Percentiles rank a stretch among this genome's conserved stretches.
Evolutionary conservation across 73 alveolate genomes (phyloP).

Genomic region (Stentor roeselii): DNA sequence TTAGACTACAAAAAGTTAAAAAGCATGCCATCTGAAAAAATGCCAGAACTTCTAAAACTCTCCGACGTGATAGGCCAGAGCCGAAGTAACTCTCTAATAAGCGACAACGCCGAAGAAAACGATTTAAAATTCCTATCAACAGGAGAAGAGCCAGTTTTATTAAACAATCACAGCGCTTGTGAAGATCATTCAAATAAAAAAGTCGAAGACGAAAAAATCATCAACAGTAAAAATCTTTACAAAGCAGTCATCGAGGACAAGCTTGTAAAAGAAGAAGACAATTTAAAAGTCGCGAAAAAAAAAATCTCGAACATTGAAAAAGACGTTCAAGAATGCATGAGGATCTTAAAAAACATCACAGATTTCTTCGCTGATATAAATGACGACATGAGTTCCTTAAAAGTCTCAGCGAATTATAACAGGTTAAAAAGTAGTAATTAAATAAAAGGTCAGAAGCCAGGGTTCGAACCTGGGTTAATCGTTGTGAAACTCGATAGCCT

Average conservation of each 20-base stretch:
- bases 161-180: neutral
- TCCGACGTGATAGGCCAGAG: neutral
- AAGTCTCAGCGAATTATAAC: neutral
- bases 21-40: neutral
- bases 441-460: neutral
- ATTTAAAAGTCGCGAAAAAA: neutral
- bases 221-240: too few relatives aligned
- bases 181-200: neutral
- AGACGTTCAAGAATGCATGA: neutral
- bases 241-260: neutral
- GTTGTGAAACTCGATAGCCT: neutral
- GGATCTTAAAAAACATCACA: neutral
- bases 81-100: neutral
- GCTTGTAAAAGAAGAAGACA: neutral
- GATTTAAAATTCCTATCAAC: neutral
- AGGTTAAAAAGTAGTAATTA: too few relatives aligned
- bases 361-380: neutral
- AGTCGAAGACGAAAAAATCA: neutral
- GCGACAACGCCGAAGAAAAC: neutral
- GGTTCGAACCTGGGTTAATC: neutral
- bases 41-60: neutral
- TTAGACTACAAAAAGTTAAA: neutral
- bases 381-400: neutral
- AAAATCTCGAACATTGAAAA: neutral
- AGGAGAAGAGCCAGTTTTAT: neutral